Conservation (phyloP, 1,139 yeast genomes). For the Debaryomyces subglobosus region DNA sequence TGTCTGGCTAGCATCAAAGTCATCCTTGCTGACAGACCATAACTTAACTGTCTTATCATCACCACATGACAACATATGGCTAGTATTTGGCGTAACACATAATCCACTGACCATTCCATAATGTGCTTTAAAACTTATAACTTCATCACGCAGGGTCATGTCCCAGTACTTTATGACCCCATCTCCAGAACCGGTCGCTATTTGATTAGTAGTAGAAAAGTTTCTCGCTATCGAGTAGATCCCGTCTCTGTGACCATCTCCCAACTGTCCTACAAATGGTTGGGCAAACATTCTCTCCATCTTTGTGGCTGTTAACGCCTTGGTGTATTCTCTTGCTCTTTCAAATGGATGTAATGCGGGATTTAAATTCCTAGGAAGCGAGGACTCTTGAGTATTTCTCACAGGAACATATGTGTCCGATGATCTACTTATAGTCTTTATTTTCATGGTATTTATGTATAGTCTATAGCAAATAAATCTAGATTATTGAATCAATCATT, state of each 20-base stretch:
- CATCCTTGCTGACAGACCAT: constrained; percentile 62
- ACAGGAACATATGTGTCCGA: constrained; percentile 92
- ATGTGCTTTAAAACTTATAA: constrained; percentile 83
- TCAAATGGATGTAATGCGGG: constrained; percentile 98
- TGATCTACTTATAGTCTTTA: constrained; percentile 88
- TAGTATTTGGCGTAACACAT: constrained; percentile 70
- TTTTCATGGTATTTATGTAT: constrained; percentile 55
- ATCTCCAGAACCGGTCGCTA: constrained; percentile 94
- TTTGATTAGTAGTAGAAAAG: constrained; percentile 64
- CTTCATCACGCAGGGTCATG: constrained; percentile 70
- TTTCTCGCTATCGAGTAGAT: constrained; percentile 89
- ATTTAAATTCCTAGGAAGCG: constrained; percentile 85
- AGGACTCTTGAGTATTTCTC: constrained; percentile 82
- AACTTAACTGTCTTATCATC: constrained; percentile 87
- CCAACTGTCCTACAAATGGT: constrained; percentile 94
- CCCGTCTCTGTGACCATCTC: constrained; percentile 94
- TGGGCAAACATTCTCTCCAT: constrained; percentile 96
- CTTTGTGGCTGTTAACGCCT: constrained; percentile 94
- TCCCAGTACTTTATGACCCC: constrained; percentile 96
- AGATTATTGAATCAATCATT: neutral
- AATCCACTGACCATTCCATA: constrained; percentile 89
- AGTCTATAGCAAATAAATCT: neutral
- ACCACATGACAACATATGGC: constrained; percentile 77
- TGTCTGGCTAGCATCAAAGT: constrained; percentile 39
- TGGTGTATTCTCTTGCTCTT: constrained; percentile 93